Base-by-base conservation (phyloP, 441 rosid species). In the Mallotus japonicus region DNA sequence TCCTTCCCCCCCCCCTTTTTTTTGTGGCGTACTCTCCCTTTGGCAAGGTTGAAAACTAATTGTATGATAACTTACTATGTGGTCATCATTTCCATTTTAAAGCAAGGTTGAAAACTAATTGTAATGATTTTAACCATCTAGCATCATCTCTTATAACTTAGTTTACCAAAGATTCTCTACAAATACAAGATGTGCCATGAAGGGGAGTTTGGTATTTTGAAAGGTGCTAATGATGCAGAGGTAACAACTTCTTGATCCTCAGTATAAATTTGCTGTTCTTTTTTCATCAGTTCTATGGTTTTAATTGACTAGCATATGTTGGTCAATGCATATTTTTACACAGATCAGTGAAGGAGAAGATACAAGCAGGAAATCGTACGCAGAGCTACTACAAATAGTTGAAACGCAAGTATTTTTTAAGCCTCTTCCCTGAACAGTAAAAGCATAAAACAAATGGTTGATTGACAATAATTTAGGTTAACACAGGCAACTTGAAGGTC, bases 401-500 rank as follows among this genome's bases (percentile, higher is more conserved):
- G 80, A 83, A 75, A 83, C 77, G 90, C 77, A 78, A 81, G 59
- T 32, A 60, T 37, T 51, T 75, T 17, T 59, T 28, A 22, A 62
- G 0, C 5, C 16, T 54, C 22, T 37, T 1, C 56, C 12, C 32
- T 10, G 14, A 24, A 46, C 40, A 28, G 14, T 70, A 22, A 44
- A 56, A 17, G 28, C 47, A 50, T 14, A 28, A 19, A 42, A 32
- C 49, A 50, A 19, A 20, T 11, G 32, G 14, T 56, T 67, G 34
- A 57, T 55, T 69, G 24, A 40, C 53, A 34, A 73, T 51, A 58
- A 6, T 17, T 76, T 37, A 56, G 51, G n/a, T 6, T 75, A 51
- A 37, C 28, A 71, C 86, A 84, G 90, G 70, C 72, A 57, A 49
- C 57, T 81, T 64, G 80, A 82, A 64, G 86, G 67, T 53, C 78